These are phyloP conservation scores for Phanerodontia chrysosporium DNA, from an alignment of 768 basidiomycete genomes.

Conservation along the genomic window DNA sequence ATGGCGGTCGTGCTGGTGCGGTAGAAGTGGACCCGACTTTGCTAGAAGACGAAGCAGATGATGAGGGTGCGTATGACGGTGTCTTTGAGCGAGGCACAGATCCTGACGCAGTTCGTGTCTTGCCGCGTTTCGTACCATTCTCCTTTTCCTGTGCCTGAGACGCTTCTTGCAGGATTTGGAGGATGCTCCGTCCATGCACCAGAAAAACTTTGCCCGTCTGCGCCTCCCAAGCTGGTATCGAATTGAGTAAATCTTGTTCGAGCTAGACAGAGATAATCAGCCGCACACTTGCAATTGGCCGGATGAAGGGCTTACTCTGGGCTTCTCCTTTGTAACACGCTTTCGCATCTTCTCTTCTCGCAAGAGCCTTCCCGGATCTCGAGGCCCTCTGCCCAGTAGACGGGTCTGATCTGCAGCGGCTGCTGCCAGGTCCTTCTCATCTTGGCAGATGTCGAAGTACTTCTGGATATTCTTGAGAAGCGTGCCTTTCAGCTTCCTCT, in stretches of 20 bases:
- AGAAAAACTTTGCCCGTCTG: constrained; percentile 70
- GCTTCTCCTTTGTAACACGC: constrained; percentile 88
- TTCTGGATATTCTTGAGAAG: constrained; percentile 74
- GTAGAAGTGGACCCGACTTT: constrained; percentile 51
- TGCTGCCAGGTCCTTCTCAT: constrained; percentile 83
- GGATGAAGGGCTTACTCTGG: constrained; percentile 56
- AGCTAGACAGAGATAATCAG: constrained; percentile 45
- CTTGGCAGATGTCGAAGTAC: constrained; percentile 88
- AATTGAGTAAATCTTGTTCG: constrained; percentile 77
- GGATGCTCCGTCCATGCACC: constrained; percentile 78
- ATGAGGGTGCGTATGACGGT: constrained; percentile 33
- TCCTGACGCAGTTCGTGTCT: constrained; percentile 36
- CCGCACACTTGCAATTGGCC: not conserved
- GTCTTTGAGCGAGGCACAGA: constrained; percentile 52
- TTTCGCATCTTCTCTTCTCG: constrained; percentile 98
- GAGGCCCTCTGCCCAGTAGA: constrained; percentile 71
- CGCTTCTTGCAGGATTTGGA: constrained; percentile 73
- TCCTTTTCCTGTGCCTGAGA: constrained; percentile 72
- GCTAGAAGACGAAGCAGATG: constrained; percentile 31
- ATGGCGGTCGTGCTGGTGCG: constrained; percentile 38
- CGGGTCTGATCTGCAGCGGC: constrained; percentile 79
- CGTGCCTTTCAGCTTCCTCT: constrained; percentile 72
- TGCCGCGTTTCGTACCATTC: constrained; percentile 39
- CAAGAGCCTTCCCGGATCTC: constrained; percentile 82
- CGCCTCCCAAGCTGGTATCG: constrained; percentile 86